Evolutionary conservation across 257 asterid species (phyloP).

Genomic region (Nicotiana paniculata): DNA sequence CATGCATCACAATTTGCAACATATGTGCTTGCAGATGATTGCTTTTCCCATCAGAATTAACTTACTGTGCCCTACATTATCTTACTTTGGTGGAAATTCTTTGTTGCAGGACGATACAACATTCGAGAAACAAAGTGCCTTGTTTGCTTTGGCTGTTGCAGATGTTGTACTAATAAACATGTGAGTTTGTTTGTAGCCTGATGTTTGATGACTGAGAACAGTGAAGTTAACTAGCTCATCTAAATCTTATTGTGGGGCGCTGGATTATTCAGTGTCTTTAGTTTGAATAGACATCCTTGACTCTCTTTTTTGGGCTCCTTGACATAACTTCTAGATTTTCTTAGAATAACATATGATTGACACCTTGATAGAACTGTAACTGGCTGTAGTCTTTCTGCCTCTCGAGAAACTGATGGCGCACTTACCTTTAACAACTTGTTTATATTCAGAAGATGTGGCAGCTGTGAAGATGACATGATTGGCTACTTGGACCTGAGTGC

Average conservation of each 20-base stretch:
- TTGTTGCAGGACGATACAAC: slow-evolving; percentile 45
- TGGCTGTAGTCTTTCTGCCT: not conserved
- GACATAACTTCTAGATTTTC: not conserved
- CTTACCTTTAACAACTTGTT: not conserved
- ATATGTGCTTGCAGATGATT: not conserved
- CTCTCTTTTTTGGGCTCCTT: not conserved
- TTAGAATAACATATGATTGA: not conserved
- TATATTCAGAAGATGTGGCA: not conserved
- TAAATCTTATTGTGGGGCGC: not conserved
- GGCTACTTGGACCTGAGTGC: not conserved
- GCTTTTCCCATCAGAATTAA: slow-evolving; percentile 2
- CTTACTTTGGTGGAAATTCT: not conserved
- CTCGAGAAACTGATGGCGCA: not conserved
- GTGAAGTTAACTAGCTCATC: not conserved
- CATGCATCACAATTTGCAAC: not conserved
- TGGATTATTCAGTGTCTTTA: not conserved
- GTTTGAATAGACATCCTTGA: not conserved
- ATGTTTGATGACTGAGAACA: slow-evolving; percentile 4
- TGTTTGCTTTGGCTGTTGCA: slow-evolving; percentile 45
- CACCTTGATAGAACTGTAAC: not conserved
- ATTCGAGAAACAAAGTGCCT: slow-evolving; percentile 55
- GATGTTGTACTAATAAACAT: slow-evolving; percentile 51
- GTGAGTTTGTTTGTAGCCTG: slow-evolving; percentile 29
- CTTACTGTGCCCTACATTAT: not conserved
- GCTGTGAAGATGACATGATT: not conserved